Evolutionary conservation across 1,284 basidiomycete species (phyloP).

Genomic region (Stygiomarasmius scandens): DNA sequence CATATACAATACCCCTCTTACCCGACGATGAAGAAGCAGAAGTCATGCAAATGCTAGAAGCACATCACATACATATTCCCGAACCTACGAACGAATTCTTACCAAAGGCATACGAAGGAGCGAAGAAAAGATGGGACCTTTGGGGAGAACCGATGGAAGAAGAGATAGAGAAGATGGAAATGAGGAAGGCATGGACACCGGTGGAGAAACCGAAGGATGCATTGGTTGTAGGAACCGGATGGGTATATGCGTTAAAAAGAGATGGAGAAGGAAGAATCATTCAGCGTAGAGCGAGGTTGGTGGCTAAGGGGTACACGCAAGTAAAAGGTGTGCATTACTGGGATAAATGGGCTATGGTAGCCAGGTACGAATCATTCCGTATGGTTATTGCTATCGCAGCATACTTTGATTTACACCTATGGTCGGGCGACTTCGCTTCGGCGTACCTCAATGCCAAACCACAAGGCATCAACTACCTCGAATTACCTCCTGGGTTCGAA

Average conservation of each 20-base stretch:
- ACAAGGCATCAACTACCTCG: background rate
- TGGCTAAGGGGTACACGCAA: slow-evolving; percentile 1
- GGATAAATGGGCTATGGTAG: background rate
- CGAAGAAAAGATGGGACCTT: background rate
- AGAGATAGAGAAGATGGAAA: background rate
- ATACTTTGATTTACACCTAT: background rate
- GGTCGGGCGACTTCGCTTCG: slow-evolving; percentile 2
- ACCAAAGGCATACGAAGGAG: background rate
- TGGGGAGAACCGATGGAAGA: background rate
- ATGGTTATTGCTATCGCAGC: slow-evolving; percentile 1
- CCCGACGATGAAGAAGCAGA: background rate
- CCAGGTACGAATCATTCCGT: slow-evolving; percentile 1
- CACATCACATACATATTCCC: background rate
- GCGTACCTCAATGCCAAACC: slow-evolving; percentile 8
- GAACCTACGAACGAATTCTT: background rate
- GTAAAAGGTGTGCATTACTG: background rate
- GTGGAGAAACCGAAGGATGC: background rate
- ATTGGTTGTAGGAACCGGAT: background rate
- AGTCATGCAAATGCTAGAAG: background rate
- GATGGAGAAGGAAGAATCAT: background rate
- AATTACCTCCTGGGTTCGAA: slow-evolving; percentile 2
- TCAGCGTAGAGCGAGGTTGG: background rate
- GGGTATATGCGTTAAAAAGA: background rate
- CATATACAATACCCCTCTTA: background rate
- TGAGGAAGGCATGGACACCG: background rate